Base-by-base conservation (phyloP, 306 rosid species). In the Pyrus bretschneideri region DNA sequence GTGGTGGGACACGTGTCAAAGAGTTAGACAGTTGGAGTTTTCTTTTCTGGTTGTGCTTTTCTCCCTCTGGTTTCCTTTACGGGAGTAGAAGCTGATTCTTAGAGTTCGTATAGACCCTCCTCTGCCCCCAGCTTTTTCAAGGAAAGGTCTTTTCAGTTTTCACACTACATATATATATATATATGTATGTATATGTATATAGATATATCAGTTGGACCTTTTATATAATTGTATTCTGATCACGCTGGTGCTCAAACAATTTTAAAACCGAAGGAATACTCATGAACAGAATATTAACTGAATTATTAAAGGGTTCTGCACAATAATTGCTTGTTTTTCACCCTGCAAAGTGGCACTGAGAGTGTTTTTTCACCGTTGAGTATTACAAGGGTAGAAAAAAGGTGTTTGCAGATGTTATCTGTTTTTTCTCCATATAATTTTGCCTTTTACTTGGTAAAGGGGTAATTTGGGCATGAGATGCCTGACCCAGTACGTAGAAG, bases 31-130 rank as follows among this genome's bases (percentile, higher is more conserved):
- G 5, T 76, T 22, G 4, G 12, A 11, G 17, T 35, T 71, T 12
- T 30, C 7, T 73, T 76, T 21, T 35, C 64, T 73, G 69, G 67
- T 75, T 84, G 19, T 70, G 60, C 84, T 65, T 84, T 80, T 70
- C 71, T 40, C 67, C 55, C 67, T 83, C 57, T 74, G 86, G 97
- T 81, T 85, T 83, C 93, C 93, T 81, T 69, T 79, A 65, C 84
- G 93, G 97, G 89, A 75, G 97, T 89, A 88, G 71, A 79, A 81
- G 74, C 22, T 66, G 22, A 77, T 77, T 79, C 46, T 71, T 44
- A 4, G 19, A 66, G 62, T 38, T 11, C 6, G 33, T 38, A 44
- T 15, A 35, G 78, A 82, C 77, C 81, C 81, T 61, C 79, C 30
- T 57, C 29, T 25, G 57, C 18, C 80, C 65, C 31, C 31, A 11